Evolutionary conservation across 176 grass and related monocot species (phyloP).

Genomic region (Saccharum spontaneum): DNA sequence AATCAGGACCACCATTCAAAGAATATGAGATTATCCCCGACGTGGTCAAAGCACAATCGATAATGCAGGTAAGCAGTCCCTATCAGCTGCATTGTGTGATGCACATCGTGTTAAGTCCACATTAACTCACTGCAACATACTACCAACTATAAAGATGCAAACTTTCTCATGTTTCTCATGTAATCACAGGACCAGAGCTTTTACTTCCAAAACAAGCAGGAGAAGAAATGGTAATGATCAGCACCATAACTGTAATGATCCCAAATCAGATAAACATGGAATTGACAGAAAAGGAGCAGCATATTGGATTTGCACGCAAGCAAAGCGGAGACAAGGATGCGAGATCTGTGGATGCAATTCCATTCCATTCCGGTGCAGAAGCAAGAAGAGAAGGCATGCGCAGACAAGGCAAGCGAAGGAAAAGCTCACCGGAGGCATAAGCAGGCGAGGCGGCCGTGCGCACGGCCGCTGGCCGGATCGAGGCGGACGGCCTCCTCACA

Average conservation of each 20-base stretch:
- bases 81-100: slow-evolving; percentile 6
- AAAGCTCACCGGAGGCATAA: slow-evolving; percentile 58
- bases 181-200: slow-evolving; percentile 22
- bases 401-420: not conserved
- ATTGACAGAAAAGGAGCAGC: not conserved
- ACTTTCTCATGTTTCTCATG: slow-evolving; percentile 17
- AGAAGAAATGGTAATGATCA: slow-evolving; percentile 1
- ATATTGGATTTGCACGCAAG: slow-evolving; percentile 24
- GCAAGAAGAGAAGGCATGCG: not conserved
- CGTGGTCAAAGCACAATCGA: slow-evolving; percentile 12
- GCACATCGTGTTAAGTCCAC: slow-evolving; percentile 14
- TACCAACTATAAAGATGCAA: slow-evolving; percentile 21
- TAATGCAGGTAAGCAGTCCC: slow-evolving; percentile 13
- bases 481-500: slow-evolving; percentile 57
- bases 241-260: slow-evolving; percentile 8
- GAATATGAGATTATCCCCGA: not conserved
- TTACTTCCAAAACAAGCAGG: slow-evolving; percentile 31
- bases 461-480: slow-evolving; percentile 58
- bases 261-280: slow-evolving; percentile 21
- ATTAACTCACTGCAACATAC: slow-evolving; percentile 17
- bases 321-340: not conserved
- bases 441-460: slow-evolving; percentile 47
- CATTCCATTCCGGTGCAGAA: not conserved
- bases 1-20: not conserved
- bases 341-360: slow-evolving; percentile 37